Base-by-base conservation (phyloP, 2,329 filamentous ascomycete species). In the Coleophoma crateriformis region DNA sequence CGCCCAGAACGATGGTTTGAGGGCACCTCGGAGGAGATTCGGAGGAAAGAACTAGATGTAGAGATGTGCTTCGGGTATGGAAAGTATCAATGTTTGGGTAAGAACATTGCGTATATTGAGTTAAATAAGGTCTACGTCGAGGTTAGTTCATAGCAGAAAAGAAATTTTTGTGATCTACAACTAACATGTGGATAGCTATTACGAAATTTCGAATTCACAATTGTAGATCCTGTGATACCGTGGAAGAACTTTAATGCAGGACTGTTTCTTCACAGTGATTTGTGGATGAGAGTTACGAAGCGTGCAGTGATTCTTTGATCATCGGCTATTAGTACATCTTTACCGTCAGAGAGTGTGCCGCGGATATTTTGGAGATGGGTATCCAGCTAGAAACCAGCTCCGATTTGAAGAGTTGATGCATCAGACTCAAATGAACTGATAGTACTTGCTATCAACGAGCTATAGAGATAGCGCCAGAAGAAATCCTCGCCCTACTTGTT, bases 1-100 rank as follows among this genome's bases (percentile, higher is more conserved):
- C 64, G 69, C 19, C 77, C 77, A 1, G 75, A 75, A 44, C 66
- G 77, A 40, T 79, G 75, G 73, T 54, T 79, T 3, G 64, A 72
- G 1, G 64, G 59, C 0, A 35, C 49, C 3, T 39, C 44, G 2
- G 57, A 52, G n/a, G 45, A 51, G 15, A 27, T 50, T 13, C 27
- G 49, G 14, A 61, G 61, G 14, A 74, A 73, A 64, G 62, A 66
- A 22, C 59, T 61, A 35, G 69, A 67, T 2, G 59, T 69, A 45
- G 73, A 75, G 43, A 59, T 73, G 13, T 62, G 72, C 0, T 77
- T 76, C 58, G 69, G 69, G 14, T 63, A 67, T 14, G 74, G 75
- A 0, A 67, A 67, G 32, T 71, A 65, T 50, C 60, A 65, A 55
- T 76, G 75, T 53, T 57, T 77, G n/a, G 75, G 74, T 4, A 71